Evolutionary conservation across 306 rosid genomes (phyloP), one percentile per base, ranked within the genome.

Genomic region (Vicia villosa): DNA sequence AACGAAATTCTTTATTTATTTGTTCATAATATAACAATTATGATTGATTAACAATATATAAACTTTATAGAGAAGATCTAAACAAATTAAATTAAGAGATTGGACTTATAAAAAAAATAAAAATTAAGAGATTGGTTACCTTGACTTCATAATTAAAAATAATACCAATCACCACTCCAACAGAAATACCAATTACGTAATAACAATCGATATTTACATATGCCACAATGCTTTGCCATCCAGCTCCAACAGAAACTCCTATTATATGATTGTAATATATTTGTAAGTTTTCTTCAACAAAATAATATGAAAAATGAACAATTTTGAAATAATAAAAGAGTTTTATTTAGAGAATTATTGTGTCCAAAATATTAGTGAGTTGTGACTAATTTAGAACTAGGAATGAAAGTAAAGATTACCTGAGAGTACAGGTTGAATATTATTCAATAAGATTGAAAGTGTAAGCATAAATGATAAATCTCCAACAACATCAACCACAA

Each of bases 201-300:
- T 86, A 83, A 22, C 85, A 83, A 0, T 70, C 83, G 17, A 86
- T 74, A 74, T 86, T 86, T 10, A 86, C 85, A 32, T 81, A 83
- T 63, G 91, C 86, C n/a, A 86, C 88, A 19, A 38, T 16, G 54
- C 84, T 79, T 62, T 83, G 91, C 84, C 86, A 83, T 1, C 91
- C 88, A 30, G 91, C 91, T 76, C 88, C 91, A 52, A 86, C 21
- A 42, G 86, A 75, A 19, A 86, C 91, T 41, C 88, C 88, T 83
- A 63, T 54, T 7, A 28, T 28, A 28, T 4, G 5, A 51, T 41
- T 16, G 9, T 1, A 10, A 16, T n/a, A n/a, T 20, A 13, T 28
- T 28, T 26, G 10, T 16, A 22, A 21, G 22, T 5, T 19, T 4
- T 10, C 34, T 11, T 6, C 13, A 51, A 38, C 4, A 55, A 15